Conservation (phyloP, 1,139 yeast genomes). For the Arxiozyma telluris region DNA sequence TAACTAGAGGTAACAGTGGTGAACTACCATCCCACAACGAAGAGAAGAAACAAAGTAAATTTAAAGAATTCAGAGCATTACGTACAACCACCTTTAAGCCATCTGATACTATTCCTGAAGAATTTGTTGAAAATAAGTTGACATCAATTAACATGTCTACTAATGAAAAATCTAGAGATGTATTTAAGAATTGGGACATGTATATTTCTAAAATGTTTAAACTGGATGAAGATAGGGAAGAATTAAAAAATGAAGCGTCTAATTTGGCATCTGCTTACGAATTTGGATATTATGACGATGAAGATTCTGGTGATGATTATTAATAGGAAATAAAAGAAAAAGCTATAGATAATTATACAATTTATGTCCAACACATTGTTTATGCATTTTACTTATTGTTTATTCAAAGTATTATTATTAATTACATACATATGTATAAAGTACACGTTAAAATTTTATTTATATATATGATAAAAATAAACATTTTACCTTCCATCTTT, state of each 20-base stretch:
- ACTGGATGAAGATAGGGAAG: constrained; percentile 56
- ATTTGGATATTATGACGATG: constrained; percentile 47
- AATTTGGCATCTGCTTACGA: constrained; percentile 46
- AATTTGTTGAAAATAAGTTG: constrained; percentile 12
- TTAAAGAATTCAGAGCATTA: constrained; percentile 5
- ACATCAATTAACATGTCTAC: constrained; percentile 34
- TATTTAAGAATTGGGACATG: constrained; percentile 41
- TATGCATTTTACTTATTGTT: too few species aligned
- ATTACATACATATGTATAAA: too few species aligned
- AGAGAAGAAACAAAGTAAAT: neutral
- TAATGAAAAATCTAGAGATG: constrained; percentile 38
- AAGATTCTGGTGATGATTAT: constrained; percentile 29
- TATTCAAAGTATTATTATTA: neutral
- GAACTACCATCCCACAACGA: neutral
- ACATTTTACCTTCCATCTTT: neutral
- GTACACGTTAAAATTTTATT: neutral
- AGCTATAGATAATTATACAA: neutral
- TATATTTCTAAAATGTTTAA: constrained; percentile 38
- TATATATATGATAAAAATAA: too few species aligned
- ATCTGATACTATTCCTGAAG: constrained; percentile 33
- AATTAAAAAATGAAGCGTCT: constrained; percentile 49
- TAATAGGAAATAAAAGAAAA: neutral
- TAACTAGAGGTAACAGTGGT: constrained; percentile 25
- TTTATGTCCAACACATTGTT: too few species aligned
- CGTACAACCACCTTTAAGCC: constrained; percentile 21